phyloP scores from a whole-genome alignment of 495 filamentous ascomycete species.

The Trichoderma virens region DNA sequence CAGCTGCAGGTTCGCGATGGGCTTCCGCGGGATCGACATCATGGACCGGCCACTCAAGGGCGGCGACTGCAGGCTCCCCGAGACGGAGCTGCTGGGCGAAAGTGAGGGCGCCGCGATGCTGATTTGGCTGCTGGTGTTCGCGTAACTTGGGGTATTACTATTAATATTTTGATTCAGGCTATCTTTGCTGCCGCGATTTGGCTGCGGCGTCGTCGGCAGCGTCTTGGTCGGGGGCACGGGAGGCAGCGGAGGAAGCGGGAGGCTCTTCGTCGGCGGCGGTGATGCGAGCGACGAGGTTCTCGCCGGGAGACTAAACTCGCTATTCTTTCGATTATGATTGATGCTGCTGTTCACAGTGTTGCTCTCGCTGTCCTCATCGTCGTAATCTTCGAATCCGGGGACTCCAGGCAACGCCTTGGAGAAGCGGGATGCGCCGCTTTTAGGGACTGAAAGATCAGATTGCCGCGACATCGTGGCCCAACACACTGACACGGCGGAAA shows the following conservation, averaged over 20 bases:
- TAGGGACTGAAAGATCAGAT: conserved; percentile 16
- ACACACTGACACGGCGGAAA: neutral
- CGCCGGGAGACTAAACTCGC: neutral
- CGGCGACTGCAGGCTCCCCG: neutral
- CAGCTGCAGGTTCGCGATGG: conserved; percentile 19
- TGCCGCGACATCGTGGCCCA: neutral
- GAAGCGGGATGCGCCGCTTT: conserved; percentile 25
- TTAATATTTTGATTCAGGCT: neutral
- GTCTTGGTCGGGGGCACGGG: neutral
- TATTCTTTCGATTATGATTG: neutral
- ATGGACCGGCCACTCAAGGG: neutral
- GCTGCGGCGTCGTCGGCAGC: neutral
- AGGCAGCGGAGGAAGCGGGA: neutral
- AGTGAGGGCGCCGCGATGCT: neutral
- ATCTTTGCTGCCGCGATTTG: neutral
- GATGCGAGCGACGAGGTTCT: neutral
- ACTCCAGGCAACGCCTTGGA: conserved; percentile 28
- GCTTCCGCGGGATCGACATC: conserved; percentile 24
- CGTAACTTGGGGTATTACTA: too few relatives aligned
- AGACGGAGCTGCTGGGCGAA: neutral
- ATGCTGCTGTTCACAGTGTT: neutral
- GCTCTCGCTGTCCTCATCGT: neutral
- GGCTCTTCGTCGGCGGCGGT: neutral
- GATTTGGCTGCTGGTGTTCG: neutral
- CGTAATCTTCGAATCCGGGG: neutral